Conservation (phyloP, 345 rosid species). For the Salix brachista region DNA sequence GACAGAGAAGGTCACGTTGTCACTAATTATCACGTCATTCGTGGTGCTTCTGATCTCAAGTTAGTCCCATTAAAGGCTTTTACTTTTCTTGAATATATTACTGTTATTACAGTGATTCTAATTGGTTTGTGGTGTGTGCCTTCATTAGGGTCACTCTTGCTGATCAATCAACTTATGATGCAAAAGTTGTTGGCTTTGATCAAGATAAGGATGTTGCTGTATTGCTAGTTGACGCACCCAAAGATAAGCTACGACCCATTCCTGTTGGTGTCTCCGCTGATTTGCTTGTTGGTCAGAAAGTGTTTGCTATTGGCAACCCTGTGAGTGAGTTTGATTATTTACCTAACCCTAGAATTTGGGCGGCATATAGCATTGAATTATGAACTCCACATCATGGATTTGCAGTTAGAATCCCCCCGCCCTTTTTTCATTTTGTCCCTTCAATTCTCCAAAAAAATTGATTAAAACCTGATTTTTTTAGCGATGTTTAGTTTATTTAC, state of each 20-base stretch:
- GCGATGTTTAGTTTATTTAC: too few species aligned
- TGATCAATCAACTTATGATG: slow-evolving; percentile 83
- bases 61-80: slow-evolving; percentile 17
- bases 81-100: background rate
- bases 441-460: too few species aligned
- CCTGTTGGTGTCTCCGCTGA: slow-evolving; percentile 92
- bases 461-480: too few species aligned
- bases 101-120: background rate
- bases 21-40: slow-evolving; percentile 91
- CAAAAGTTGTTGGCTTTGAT: slow-evolving; percentile 85
- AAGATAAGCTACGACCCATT: slow-evolving; percentile 70
- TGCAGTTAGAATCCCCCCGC: background rate
- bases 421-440: too few species aligned
- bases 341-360: too few species aligned
- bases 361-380: background rate
- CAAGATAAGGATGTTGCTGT: slow-evolving; percentile 98
- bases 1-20: slow-evolving; percentile 78
- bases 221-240: slow-evolving; percentile 64
- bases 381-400: background rate
- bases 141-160: slow-evolving; percentile 77
- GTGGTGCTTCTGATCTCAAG: slow-evolving; percentile 98
- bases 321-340: slow-evolving; percentile 40
- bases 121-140: slow-evolving; percentile 15
- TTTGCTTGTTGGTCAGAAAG: slow-evolving; percentile 96
- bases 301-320: slow-evolving; percentile 92